phyloP scores from a whole-genome alignment of 169 alveolate genomes.

The Plasmodium ovale region DNA sequence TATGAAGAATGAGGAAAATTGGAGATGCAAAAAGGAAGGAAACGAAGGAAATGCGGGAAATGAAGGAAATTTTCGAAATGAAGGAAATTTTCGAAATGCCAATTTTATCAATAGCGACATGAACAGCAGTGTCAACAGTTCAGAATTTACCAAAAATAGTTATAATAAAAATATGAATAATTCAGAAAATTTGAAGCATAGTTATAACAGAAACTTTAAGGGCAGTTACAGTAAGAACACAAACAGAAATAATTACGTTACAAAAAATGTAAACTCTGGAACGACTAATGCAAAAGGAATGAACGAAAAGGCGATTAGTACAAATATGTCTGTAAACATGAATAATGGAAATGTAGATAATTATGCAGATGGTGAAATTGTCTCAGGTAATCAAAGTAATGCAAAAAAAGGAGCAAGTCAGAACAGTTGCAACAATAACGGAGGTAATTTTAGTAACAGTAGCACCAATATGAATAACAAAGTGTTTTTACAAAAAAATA shows the following conservation, averaged over 20 bases:
- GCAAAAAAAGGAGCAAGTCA: neutral
- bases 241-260: neutral
- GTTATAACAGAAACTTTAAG: constrained; percentile 23
- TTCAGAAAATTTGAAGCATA: constrained; percentile 32
- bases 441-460: constrained; percentile 22
- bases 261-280: constrained; percentile 4
- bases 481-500: constrained; percentile 21
- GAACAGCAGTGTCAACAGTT: neutral
- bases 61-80: constrained; percentile 24
- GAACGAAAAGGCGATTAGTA: constrained; percentile 4
- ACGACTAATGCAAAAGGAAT: constrained; percentile 15
- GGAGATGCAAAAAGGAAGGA: constrained; percentile 30
- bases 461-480: constrained; percentile 31
- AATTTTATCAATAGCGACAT: constrained; percentile 20
- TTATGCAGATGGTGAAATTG: constrained; percentile 5
- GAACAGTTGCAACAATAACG: neutral
- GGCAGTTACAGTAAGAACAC: constrained; percentile 9
- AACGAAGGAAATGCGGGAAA: constrained; percentile 21
- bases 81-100: constrained; percentile 14
- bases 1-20: constrained; percentile 15
- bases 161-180: constrained; percentile 46
- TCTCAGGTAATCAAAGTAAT: neutral
- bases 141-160: constrained; percentile 22
- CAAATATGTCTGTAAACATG: neutral
- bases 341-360: constrained; percentile 9